Percentiles rank a stretch among this genome's conserved stretches.
phyloP scores from a whole-genome alignment of 768 basidiomycete species.

The Calocybe indica region DNA sequence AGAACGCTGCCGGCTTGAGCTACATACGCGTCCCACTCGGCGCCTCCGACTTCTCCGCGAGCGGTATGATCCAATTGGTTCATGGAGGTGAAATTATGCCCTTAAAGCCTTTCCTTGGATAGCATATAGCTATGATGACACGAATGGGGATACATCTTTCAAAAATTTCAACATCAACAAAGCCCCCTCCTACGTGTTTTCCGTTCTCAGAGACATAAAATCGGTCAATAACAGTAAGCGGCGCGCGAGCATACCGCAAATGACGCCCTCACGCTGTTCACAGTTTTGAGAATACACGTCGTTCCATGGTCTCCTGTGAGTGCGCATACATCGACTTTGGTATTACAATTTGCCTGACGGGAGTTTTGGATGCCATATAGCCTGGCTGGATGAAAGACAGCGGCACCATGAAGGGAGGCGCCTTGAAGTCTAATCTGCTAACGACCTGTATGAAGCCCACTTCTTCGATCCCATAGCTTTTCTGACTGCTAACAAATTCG shows the following conservation, averaged over 20 bases:
- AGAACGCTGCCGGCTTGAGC: conserved; percentile 56
- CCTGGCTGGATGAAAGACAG: conserved; percentile 74
- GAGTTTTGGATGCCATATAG: conserved; percentile 25
- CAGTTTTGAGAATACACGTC: conserved; percentile 42
- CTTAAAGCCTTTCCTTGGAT: neutral
- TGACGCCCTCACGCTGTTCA: neutral
- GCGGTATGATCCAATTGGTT: conserved; percentile 23
- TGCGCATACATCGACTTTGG: neutral
- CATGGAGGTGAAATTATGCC: too few species aligned
- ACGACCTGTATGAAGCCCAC: conserved; percentile 28
- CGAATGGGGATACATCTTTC: conserved; percentile 50
- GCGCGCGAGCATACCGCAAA: conserved; percentile 10
- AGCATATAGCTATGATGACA: conserved; percentile 63
- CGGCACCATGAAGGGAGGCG: conserved; percentile 59
- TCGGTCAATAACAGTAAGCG: conserved; percentile 40
- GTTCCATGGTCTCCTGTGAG: conserved; percentile 70
- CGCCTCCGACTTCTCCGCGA: conserved; percentile 63
- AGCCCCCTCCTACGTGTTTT: conserved; percentile 58
- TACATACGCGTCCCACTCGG: conserved; percentile 66
- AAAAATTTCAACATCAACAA: conserved; percentile 47
- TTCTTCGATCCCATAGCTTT: neutral
- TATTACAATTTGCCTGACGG: neutral
- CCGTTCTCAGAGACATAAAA: conserved; percentile 54
- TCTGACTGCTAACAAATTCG: neutral
- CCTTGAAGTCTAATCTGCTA: conserved; percentile 39